Conservation (phyloP, 2,329 filamentous ascomycete species). For the Domatiomyces catenatus region DNA sequence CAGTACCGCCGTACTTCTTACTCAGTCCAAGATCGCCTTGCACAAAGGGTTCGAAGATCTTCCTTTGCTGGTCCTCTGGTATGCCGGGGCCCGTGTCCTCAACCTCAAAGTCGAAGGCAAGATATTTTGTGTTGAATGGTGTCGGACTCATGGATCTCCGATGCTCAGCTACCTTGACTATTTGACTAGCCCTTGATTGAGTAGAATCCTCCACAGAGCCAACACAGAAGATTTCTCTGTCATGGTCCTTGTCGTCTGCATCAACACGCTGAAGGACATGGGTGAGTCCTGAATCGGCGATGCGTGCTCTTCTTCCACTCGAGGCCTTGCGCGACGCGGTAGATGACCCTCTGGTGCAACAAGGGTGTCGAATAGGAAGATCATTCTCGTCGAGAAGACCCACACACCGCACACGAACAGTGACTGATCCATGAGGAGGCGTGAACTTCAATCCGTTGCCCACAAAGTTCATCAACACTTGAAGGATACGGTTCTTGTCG, state of each 20-base stretch:
- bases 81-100: conserved; percentile 81
- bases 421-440: conserved; percentile 56
- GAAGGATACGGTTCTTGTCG: conserved; percentile 79
- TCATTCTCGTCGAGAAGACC: conserved; percentile 10
- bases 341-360: conserved; percentile 23
- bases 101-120: conserved; percentile 74
- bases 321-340: conserved; percentile 15
- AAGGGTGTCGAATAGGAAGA: conserved; percentile 10
- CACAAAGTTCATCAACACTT: conserved; percentile 86
- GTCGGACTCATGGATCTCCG: conserved; percentile 46
- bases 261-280: neutral
- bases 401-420: conserved; percentile 59
- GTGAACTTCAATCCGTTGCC: conserved; percentile 91
- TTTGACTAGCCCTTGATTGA: conserved; percentile 41
- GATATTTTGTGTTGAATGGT: conserved; percentile 46
- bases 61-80: conserved; percentile 57
- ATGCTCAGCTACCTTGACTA: conserved; percentile 32
- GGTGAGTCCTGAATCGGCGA: conserved; percentile 15
- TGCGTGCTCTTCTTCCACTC: conserved; percentile 14
- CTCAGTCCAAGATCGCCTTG: conserved; percentile 81
- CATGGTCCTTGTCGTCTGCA: conserved; percentile 3
- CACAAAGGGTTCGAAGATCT: conserved; percentile 86
- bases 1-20: conserved; percentile 81
- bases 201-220: conserved; percentile 5
- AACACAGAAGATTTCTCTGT: conserved; percentile 31